Base-by-base conservation (phyloP, 192 early-diverging fungal species). In the Rhizophagus clarus region DNA sequence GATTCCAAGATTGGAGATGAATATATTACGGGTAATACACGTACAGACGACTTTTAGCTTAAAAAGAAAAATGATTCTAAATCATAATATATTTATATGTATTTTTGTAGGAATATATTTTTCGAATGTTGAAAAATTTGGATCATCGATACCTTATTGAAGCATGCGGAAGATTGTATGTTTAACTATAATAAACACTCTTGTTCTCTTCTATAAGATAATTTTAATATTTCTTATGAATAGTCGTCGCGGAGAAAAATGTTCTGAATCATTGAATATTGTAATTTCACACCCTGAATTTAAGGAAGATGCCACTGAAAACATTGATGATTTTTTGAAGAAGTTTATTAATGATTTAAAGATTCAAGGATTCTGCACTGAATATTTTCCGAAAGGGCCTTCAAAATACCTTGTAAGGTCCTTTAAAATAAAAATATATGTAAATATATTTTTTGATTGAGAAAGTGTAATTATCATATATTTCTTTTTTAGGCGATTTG, bases 121-220 rank as follows among this genome's bases (percentile, higher is more conserved):
- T 24, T 37, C 29, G 10, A 31, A 17, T 63, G n/a, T 7, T 63
- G n/a, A 4, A 37, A 14, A 24, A 66, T 67, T 51, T 81, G 15
- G 74, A 76, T 62, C 8, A n/a, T 20, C 26, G 61, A 67, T 81
- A 61, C n/a, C 77, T 37, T 40, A 29, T 17, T 17, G 47, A 29
- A 45, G 32, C 72, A 15, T 81, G 80, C 61, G 80, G 72, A 17
- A 76, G 60, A 37, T 76, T 64, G 80, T 81, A 76, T 37, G 80
- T 76, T 60, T 62, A 47, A 31, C 74, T 42, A 42, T 42, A 42
- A 28, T 26, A 31, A 73, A 5, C 66, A 64, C 24, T 26, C 24
- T 61, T 51, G 22, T 45, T 64, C 10, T 24, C 11, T 15, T 45
- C 22, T 47, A 40, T 12, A 7, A 72, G 14, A 20, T 26, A 22